Percentiles rank a stretch among this genome's conserved stretches.
Conservation (phyloP, 2,329 filamentous ascomycete species). For the Whalleya microplaca region DNA sequence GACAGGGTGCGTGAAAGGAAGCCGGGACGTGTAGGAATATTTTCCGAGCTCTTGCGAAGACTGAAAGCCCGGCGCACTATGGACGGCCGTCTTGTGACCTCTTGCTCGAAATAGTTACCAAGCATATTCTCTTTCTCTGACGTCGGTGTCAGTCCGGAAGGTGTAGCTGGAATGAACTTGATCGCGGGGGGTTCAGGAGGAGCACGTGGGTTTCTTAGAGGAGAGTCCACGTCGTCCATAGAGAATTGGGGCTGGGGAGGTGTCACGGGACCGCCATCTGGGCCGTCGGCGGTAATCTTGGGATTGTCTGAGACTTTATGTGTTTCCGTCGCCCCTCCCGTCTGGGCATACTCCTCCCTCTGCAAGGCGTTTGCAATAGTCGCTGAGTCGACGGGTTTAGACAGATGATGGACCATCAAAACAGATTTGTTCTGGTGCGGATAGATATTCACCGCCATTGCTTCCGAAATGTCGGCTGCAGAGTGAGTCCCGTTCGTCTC, state of each 20-base stretch:
- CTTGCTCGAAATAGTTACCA: constrained; percentile 59
- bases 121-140: constrained; percentile 55
- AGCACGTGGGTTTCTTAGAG: constrained; percentile 63
- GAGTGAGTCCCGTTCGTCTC: constrained; percentile 64
- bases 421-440: constrained; percentile 68
- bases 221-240: constrained; percentile 62
- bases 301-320: constrained; percentile 35
- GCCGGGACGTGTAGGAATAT: constrained; percentile 43
- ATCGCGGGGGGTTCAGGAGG: constrained; percentile 58
- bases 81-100: constrained; percentile 53
- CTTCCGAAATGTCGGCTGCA: constrained; percentile 63
- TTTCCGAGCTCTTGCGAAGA: constrained; percentile 52
- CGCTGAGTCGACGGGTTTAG: constrained; percentile 49
- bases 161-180: constrained; percentile 66
- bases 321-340: constrained; percentile 17
- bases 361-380: constrained; percentile 40
- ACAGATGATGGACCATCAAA: constrained; percentile 61
- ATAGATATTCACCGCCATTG: constrained; percentile 63
- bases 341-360: constrained; percentile 28
- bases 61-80: constrained; percentile 58
- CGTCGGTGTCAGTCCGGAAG: constrained; percentile 61
- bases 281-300: constrained; percentile 43
- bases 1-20: constrained; percentile 58
- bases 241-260: constrained; percentile 55
- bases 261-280: constrained; percentile 50